Percentiles rank a stretch among this genome's conserved stretches.
These are phyloP conservation scores for Lactuca sativa DNA, from an alignment of 129 eudicot species.

Conservation along the genomic window DNA sequence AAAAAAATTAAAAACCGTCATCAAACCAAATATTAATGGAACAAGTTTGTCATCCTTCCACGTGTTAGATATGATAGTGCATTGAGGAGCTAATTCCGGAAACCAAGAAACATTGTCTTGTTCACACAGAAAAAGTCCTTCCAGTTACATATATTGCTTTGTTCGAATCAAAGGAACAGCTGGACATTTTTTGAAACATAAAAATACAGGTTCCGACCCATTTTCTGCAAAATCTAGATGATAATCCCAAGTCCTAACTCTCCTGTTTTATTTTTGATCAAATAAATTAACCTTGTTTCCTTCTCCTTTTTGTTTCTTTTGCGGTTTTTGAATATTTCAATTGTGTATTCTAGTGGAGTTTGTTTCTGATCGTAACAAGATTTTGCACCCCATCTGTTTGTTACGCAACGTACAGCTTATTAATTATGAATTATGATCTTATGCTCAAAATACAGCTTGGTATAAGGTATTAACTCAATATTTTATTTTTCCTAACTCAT, in stretches of 20 bases:
- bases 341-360: no score
- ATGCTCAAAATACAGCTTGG: constrained; percentile 97
- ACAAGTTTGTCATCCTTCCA: constrained; percentile 46
- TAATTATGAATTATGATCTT: constrained; percentile 68
- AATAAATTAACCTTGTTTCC: constrained; percentile 4
- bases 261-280: background rate
- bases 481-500: no score
- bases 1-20: no score
- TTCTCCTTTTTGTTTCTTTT: constrained; percentile 13
- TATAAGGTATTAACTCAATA: constrained; percentile 55
- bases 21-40: no score
- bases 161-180: constrained; percentile 17
- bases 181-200: constrained; percentile 1
- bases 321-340: constrained; percentile 1
- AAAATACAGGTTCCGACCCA: constrained; percentile 16
- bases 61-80: constrained; percentile 53
- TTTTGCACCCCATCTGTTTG: constrained; percentile 27
- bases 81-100: constrained; percentile 68
- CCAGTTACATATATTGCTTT: constrained; percentile 34
- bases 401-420: constrained; percentile 58
- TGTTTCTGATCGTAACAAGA: no score
- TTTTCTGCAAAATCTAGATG: constrained; percentile 17
- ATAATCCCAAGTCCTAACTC: background rate
- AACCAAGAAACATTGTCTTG: constrained; percentile 29
- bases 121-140: constrained; percentile 20